Base-by-base conservation (phyloP, 371 early-diverging fungal species). In the Syncephalastrum contaminatum region DNA sequence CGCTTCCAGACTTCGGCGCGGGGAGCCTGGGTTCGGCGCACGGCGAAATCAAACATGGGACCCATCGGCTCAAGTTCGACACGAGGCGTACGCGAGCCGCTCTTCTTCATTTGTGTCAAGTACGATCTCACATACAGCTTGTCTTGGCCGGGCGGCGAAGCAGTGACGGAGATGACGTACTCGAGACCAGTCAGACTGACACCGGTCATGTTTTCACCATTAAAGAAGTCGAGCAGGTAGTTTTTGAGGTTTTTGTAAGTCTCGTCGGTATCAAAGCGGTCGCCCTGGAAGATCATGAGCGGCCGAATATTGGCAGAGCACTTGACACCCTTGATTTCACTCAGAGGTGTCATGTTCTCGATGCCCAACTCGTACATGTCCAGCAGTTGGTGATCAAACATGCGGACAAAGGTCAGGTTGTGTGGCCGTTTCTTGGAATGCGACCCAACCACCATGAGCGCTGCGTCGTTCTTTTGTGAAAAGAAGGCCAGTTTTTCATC, bases 361-460 rank as follows among this genome's bases (percentile, higher is more conserved):
- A 99, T 73, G 18, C 93, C 93, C 40, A 99, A 71, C 72, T 99
- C 99, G 48, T 95, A 76, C 95, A 98, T 95, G 63, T 99, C 98
- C 66, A 98, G 69, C 16, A 97, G 62, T 60, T 93, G 91, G 67
- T 93, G 80, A 63, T 97, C 91, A 70, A 94, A 98, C 80, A 89
- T 91, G 40, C 98, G 87, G 13, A 87, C 86, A 63, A 99, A 85
- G 1, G 87, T 82, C 61, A 99, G 69, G 69, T 95, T 95, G 74
- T 97, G 87, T 25, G 99, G 98, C 54, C 98, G 83, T 73, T 99
- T 99, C 75, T 99, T 99, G 44, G 89, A 88, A 70, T 97, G 97
- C 19, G 83, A 86, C 41, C 93, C 97, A 40, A 98, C 70, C 39
- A 92, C 86, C 62, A 97, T 82, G 21, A 96, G 80, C 1, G 96